Conservation (phyloP, 1,139 yeast genomes). For the Zygotorulaspora mrakii region DNA sequence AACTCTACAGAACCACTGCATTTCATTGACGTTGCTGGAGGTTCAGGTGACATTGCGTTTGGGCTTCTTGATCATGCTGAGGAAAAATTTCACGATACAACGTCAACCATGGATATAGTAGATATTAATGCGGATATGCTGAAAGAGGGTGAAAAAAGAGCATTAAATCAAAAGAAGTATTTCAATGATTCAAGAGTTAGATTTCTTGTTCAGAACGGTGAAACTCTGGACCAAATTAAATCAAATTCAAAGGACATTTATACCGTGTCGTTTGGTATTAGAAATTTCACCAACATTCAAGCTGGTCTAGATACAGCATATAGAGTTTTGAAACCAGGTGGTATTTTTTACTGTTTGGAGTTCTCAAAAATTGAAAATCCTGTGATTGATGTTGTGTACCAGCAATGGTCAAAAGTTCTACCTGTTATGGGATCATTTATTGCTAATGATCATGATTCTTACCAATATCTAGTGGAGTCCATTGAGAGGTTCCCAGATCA, state of each 20-base stretch:
- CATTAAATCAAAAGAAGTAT: constrained; percentile 45
- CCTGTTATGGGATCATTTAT: constrained; percentile 95
- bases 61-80: constrained; percentile 91
- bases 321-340: constrained; percentile 96
- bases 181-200: constrained; percentile 62
- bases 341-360: constrained; percentile 94
- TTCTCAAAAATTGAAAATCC: constrained; percentile 88
- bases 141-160: constrained; percentile 80
- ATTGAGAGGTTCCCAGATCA: constrained; percentile 89
- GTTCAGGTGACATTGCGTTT: constrained; percentile 97
- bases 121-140: constrained; percentile 97
- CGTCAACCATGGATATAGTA: constrained; percentile 81
- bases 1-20: constrained; percentile 74
- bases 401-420: constrained; percentile 79
- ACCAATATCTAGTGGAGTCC: constrained; percentile 92
- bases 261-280: constrained; percentile 94
- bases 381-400: constrained; percentile 68
- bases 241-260: constrained; percentile 90
- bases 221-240: constrained; percentile 74
- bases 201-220: constrained; percentile 91
- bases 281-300: constrained; percentile 93
- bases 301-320: constrained; percentile 91
- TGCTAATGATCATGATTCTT: constrained; percentile 92
- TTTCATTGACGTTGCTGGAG: constrained; percentile 97
- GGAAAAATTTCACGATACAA: constrained; percentile 66